Evolutionary conservation across 352 stramenopile species (phyloP), one percentile per base, ranked within the genome.

Genomic region (Globisporangium heterothallicum): DNA sequence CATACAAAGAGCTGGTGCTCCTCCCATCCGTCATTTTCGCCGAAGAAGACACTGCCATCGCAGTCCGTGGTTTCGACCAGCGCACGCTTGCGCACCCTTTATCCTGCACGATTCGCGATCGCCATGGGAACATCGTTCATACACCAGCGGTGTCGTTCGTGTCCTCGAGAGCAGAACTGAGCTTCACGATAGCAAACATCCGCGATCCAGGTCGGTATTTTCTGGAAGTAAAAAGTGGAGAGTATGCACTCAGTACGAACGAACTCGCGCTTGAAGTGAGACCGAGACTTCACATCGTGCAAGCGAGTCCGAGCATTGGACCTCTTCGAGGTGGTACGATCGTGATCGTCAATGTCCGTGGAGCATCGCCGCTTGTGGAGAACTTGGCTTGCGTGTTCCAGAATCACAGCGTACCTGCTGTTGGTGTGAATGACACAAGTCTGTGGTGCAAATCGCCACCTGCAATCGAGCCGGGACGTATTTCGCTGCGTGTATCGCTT

Each of bases 381-480:
- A 35, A 65, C 13, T 25, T 79, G 6, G 12, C 60, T 1, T 76
- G 64, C 27, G 32, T 53, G 0, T 79, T 76, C 63, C 55, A 56
- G 42, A 44, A 58, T 13, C 32, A 47, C 34, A 24, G 46, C 6
- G 32, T 57, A 0, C 3, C 24, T 30, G 68, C 52, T 12, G 12
- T 45, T 10, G 27, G 26, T 8, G 36, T 58, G 6, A 63, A 61
- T 24, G 14, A 29, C 6, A 44, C 42, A 3, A 55, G 27, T 21
- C 27, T 76, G 6, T 46, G 50, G 27, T 76, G 66, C 21, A 53
- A 36, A 32, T 60, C 63, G 22, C 70, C 66, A 12, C 24, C 22
- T 40, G 44, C 22, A 32, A 29, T 42, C 13, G 30, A 38, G 21
- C 56, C 61, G 21, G 56, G 61, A 7, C 2, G 27, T n/a, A 52